These are phyloP conservation scores for Astrocystis sublimbata DNA, from an alignment of 495 filamentous ascomycete species.

Conservation along the genomic window DNA sequence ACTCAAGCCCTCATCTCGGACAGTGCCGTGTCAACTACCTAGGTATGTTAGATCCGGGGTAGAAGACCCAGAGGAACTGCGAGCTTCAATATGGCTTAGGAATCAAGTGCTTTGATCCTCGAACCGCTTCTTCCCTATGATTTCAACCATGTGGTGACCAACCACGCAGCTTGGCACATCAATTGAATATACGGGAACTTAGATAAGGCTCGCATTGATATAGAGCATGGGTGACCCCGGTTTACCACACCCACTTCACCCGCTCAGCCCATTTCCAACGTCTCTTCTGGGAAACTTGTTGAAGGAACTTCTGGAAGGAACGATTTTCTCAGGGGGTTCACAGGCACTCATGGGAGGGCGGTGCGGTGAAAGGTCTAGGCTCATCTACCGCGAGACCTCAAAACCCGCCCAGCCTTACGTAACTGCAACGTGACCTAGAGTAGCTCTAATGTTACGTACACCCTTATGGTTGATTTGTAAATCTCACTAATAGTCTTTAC, in stretches of 20 bases:
- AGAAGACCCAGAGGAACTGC: neutral
- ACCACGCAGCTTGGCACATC: neutral
- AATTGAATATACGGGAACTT: no score
- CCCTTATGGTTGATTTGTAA: neutral
- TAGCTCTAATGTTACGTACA: neutral
- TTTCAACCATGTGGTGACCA: neutral
- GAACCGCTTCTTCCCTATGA: neutral
- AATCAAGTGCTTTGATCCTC: neutral
- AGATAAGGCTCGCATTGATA: neutral
- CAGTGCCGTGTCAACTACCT: neutral
- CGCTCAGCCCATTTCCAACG: neutral
- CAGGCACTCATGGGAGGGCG: no score
- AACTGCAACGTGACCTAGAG: neutral
- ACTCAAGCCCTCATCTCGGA: neutral
- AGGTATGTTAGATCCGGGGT: neutral
- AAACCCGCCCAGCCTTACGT: neutral
- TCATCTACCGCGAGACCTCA: no score
- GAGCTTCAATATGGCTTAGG: neutral
- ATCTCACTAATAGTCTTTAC: neutral
- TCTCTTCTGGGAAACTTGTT: neutral
- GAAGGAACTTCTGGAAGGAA: neutral
- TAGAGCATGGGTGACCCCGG: neutral
- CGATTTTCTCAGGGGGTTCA: neutral
- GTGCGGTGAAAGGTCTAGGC: neutral
- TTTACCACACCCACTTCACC: neutral